Evolutionary conservation across 768 basidiomycete species (phyloP), one percentile per base, ranked within the genome.

Genomic region (Leccinum disarticulatum): DNA sequence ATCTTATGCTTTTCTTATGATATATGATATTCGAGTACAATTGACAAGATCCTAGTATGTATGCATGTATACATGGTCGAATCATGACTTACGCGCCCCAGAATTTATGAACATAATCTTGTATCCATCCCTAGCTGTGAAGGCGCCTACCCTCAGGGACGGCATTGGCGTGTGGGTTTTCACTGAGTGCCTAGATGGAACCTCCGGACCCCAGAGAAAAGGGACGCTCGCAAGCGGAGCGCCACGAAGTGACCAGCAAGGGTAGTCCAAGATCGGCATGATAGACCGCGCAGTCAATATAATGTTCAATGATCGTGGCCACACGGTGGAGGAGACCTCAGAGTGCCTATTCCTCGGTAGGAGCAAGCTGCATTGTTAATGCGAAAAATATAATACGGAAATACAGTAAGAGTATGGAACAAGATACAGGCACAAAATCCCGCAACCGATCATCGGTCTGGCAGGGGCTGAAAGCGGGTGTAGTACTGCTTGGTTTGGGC

Each of bases 401-500:
- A 30, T 58, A 58, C 57, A 58, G 28, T 58, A 36, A 61, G 58
- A 47, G 17, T 8, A 46, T 35, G 46, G 28, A 57, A 8, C 35
- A 54, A 56, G 10, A 28, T 22, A 6, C 3, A 10, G n/a, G 54
- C 28, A 30, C 7, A 7, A 54, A 52, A 19, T 43, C 4, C 38
- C 17, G 38, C 36, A 47, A 28, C 41, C 25, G 1, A 28, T 71
- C 59, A 74, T 58, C 73, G 76, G 38, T 84, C 82, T 46, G 43
- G 43, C 53, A 80, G 61, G 2, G 90, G 81, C 66, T 89, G 87
- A 72, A 96, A 98, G 2, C 90, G 85, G 10, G 85, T 85, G 72
- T 96, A 96, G 67, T 87, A 89, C 46, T 86, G 83, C 68, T 96
- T 96, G 2, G 93, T 93, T 61, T 84, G 82, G 1, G 87, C 82